Evolutionary conservation across 768 basidiomycete genomes (phyloP).

Genomic region (Boletellus ananas): DNA sequence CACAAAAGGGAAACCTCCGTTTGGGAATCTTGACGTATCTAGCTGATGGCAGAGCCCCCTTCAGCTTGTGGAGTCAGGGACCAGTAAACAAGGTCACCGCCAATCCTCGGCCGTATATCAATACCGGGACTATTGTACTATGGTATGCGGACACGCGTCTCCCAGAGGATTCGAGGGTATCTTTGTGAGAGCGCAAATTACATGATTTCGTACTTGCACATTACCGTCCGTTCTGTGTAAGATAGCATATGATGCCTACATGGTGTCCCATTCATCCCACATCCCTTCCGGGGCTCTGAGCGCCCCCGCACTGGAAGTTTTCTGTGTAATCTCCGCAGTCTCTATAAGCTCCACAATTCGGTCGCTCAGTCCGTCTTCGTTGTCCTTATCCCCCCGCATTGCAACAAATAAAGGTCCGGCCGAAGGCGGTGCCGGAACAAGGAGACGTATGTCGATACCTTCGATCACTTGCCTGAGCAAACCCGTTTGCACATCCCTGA

Average conservation of each 20-base stretch:
- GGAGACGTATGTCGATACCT: slow-evolving; percentile 61
- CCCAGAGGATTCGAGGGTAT: not conserved
- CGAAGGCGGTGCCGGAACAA: slow-evolving; percentile 39
- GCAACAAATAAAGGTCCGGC: slow-evolving; percentile 54
- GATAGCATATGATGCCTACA: slow-evolving; percentile 31
- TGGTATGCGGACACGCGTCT: slow-evolving; percentile 5
- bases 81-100: no score
- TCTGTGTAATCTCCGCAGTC: slow-evolving; percentile 54
- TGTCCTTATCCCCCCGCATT: slow-evolving; percentile 59
- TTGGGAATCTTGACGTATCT: no score
- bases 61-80: no score
- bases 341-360: slow-evolving; percentile 65
- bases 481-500: slow-evolving; percentile 61
- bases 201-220: not conserved
- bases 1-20: no score
- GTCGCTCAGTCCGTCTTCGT: slow-evolving; percentile 55
- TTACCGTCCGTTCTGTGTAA: not conserved
- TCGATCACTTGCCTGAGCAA: slow-evolving; percentile 82
- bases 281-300: slow-evolving; percentile 19
- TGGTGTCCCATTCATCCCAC: slow-evolving; percentile 83
- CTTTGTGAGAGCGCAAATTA: slow-evolving; percentile 16
- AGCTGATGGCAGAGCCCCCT: no score
- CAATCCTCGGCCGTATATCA: no score
- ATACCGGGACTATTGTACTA: slow-evolving; percentile 2
- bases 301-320: slow-evolving; percentile 26